These are phyloP conservation scores for Termitomyces sp. DNA, from an alignment of 768 basidiomycete genomes.

Conservation along the genomic window DNA sequence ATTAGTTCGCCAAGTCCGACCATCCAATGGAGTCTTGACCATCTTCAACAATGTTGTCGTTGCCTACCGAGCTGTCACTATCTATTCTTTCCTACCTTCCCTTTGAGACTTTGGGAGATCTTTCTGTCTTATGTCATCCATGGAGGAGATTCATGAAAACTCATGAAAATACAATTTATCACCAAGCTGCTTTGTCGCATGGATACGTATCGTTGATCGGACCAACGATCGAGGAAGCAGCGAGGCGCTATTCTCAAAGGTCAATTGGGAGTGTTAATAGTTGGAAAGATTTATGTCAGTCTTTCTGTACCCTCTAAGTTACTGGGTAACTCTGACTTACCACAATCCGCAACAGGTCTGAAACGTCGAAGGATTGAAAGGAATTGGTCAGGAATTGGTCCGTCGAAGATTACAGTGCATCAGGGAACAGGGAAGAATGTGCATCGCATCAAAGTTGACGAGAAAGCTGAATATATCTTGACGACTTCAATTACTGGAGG, in stretches of 20 bases:
- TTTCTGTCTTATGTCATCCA: conserved; percentile 36
- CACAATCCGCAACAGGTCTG: conserved; percentile 32
- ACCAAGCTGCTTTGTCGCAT: conserved; percentile 51
- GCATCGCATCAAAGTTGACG: conserved; percentile 78
- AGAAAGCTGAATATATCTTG: conserved; percentile 55
- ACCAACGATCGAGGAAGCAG: conserved; percentile 28
- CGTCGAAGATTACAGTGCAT: conserved; percentile 36
- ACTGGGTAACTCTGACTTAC: neutral
- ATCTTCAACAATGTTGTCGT: conserved; percentile 29
- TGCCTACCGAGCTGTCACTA: conserved; percentile 61
- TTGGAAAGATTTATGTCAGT: conserved; percentile 67
- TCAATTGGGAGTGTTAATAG: conserved; percentile 33
- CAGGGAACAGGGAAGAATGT: conserved; percentile 35
- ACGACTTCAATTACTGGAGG: conserved; percentile 56
- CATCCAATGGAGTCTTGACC: neutral
- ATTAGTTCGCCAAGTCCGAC: neutral
- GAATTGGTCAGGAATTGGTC: conserved; percentile 54
- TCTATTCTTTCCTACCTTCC: conserved; percentile 48
- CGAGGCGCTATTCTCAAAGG: conserved; percentile 27
- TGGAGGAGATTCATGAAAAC: conserved; percentile 45
- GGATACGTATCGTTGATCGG: conserved; percentile 34
- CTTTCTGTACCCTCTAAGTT: conserved; percentile 15
- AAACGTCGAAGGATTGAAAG: conserved; percentile 41
- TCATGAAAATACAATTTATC: conserved; percentile 56
- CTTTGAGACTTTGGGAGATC: conserved; percentile 35